These are phyloP conservation scores for Cucurbita argyrosperma DNA, from an alignment of 306 rosid genomes.

Conservation along the genomic window DNA sequence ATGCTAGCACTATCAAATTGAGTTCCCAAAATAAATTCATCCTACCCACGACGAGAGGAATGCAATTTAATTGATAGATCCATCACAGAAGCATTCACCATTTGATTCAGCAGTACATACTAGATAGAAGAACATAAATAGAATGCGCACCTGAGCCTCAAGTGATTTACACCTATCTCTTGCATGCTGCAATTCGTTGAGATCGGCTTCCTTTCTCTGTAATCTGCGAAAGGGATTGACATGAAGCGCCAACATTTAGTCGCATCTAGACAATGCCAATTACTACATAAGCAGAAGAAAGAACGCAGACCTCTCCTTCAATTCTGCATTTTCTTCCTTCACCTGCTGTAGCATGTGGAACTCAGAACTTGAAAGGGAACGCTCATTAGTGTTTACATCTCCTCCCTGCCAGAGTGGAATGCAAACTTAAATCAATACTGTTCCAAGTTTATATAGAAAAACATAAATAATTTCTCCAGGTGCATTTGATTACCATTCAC, in stretches of 20 bases:
- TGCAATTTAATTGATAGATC: neutral
- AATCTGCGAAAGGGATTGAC: slow-evolving; percentile 23
- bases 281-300: neutral
- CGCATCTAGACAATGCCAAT: neutral
- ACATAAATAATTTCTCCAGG: neutral
- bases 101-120: neutral
- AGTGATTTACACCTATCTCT: slow-evolving; percentile 44
- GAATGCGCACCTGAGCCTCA: slow-evolving; percentile 36
- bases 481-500: neutral
- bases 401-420: slow-evolving; percentile 29
- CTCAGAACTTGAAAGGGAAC: slow-evolving; percentile 12
- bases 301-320: slow-evolving; percentile 47
- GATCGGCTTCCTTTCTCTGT: slow-evolving; percentile 19
- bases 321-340: slow-evolving; percentile 47
- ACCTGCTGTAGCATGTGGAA: slow-evolving; percentile 21
- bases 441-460: slow-evolving; percentile 4
- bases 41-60: neutral
- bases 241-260: neutral
- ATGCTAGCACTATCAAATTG: neutral
- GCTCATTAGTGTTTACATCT: slow-evolving; percentile 9
- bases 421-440: neutral
- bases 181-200: slow-evolving; percentile 32
- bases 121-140: neutral
- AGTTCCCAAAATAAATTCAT: neutral
- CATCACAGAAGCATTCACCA: neutral